Base-by-base conservation (phyloP, 192 early-diverging fungal genomes). In the Tieghemiomyces parasiticus region DNA sequence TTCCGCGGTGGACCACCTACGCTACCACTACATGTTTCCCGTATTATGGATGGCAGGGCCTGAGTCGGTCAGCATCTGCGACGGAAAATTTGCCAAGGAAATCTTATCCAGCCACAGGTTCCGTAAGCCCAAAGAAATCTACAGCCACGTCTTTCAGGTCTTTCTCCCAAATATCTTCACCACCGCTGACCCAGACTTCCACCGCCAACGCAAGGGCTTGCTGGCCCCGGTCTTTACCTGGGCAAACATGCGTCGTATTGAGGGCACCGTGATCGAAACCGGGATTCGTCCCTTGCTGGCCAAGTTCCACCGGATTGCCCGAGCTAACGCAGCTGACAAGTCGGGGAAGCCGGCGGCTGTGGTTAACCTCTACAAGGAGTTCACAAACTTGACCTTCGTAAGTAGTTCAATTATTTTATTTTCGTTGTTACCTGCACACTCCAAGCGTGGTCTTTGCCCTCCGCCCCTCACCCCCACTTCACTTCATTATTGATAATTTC, bases 191-290 rank as follows among this genome's bases (percentile, higher is more conserved):
- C 67, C 73, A 0, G 67, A 64, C 30, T 46, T 67, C 28, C 68
- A 71, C 62, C 61, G 54, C 12, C 46, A 42, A 8, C 47, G 70
- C 2, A 59, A 65, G 10, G 33, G 73, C 10, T 70, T 71, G 59
- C 53, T 69, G 25, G 70, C 67, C 12, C 70, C 70, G 0, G 64
- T 66, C 12, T 68, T 72, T 56, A 60, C 66, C 8, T 50, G 53
- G 34, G 30, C 6, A 0, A 51, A 50, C 19, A 33, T 74, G n/a
- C 54, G 46, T 22, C 52, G 31, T 3, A 69, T 67, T 65, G 71
- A 73, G 50, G 60, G 56, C 12, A 59, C 45, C 26, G 65, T 73
- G 8, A 49, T 67, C 13, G 68, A 69, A 25, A 13, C 49, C n/a
- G 49, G 49, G 9, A n/a, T 29, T 6, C 49, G n/a, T 9, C 49